Base-by-base conservation (phyloP, 768 basidiomycete species). In the Obba rivulosa region DNA sequence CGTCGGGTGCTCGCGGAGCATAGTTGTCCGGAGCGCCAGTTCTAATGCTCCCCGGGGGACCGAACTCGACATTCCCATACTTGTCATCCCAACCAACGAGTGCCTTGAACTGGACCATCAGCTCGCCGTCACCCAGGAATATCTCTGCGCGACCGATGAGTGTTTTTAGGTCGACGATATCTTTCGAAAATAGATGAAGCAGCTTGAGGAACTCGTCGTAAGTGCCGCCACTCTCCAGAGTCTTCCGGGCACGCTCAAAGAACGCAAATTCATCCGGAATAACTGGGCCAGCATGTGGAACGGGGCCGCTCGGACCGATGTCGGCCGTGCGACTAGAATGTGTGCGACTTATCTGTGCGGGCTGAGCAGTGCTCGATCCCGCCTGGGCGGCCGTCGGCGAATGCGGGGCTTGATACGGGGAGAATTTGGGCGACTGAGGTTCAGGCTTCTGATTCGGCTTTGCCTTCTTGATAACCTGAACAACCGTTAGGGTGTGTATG, bases 131-230 rank as follows among this genome's bases (percentile, higher is more conserved):
- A 3, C 86, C 87, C 37, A 98, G 73, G 67, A 96, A 94, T 20
- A 79, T 75, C 41, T 79, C 75, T n/a, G 88, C 81, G 42, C 85
- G 78, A 53, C 92, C 83, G 25, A 98, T 72, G 24, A 99, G 80
- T 10, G 81, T 83, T 61, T 81, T 81, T 42, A 83, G 71, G 61
- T 96, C 91, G 58, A 99, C 87, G 57, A 98, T 84, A 50, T 96
- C 93, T 58, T 85, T 87, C 14, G 90, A 85, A 67, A 88, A 99
- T 42, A 98, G 75, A 62, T 83, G 87, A 44, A 98, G 76, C 22
- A 98, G 74, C 69, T 95, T 97, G 59, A 98, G 71, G 66, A 98
- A 98, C 57, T 98, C 95, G 58, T 96, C 92, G 58, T 89, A 92
- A 34, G 81, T 75, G 45, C 87, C 87, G 51, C 80, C 77, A 63